A percentile compares a stretch with the other conserved stretches of the same genome.
These are phyloP conservation scores for Xenoacremonium recifei DNA, from an alignment of 2,329 filamentous ascomycete species.

Conservation along the genomic window DNA sequence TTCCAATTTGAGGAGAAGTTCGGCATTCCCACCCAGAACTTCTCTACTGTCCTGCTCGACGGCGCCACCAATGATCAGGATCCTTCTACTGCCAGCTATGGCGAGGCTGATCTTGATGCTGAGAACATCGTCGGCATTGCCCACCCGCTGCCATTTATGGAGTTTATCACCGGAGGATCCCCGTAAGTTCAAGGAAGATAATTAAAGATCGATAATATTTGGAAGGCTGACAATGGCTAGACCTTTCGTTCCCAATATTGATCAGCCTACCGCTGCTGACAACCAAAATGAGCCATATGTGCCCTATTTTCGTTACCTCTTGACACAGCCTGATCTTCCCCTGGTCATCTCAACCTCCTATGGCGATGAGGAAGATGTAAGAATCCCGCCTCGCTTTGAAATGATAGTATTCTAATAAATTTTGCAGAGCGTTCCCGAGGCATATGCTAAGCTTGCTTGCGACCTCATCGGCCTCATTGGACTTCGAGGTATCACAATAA, in stretches of 20 bases:
- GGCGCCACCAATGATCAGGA: conserved; percentile 14
- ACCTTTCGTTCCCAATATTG: neutral
- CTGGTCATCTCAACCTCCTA: neutral
- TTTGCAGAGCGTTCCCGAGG: neutral
- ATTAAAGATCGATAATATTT: too few relatives aligned
- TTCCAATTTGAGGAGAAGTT: conserved; percentile 14
- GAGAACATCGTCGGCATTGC: conserved; percentile 16
- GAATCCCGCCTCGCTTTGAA: neutral
- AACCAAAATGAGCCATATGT: neutral
- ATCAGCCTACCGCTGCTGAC: neutral
- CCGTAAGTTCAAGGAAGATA: neutral
- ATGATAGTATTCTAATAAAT: neutral
- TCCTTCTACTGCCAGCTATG: conserved; percentile 3
- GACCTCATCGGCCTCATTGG: neutral
- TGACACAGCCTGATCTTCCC: neutral
- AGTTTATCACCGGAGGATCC: conserved; percentile 13
- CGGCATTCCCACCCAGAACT: conserved; percentile 13
- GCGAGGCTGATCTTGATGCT: conserved; percentile 12
- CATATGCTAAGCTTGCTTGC: neutral
- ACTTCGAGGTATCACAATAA: conserved; percentile 41
- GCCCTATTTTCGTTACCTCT: neutral
- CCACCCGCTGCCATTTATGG: conserved; percentile 13
- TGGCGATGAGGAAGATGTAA: neutral
- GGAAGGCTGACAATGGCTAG: neutral
- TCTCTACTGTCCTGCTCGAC: conserved; percentile 10